Evolutionary conservation across 805 yeast species (phyloP).

Genomic region (Kodamaea jinghongensis): DNA sequence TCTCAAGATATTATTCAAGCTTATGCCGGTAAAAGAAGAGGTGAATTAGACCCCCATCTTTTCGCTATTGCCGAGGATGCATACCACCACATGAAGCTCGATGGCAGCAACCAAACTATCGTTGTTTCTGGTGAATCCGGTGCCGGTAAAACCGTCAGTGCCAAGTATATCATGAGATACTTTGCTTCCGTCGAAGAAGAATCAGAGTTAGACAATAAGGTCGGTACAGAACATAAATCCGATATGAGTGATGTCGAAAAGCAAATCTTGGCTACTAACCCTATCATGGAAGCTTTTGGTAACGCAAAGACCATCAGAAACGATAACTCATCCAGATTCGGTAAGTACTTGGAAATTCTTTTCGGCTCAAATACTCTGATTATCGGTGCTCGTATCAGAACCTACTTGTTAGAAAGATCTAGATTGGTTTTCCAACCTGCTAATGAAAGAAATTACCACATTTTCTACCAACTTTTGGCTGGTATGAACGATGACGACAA

Average conservation of each 20-base stretch:
- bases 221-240: slow-evolving; percentile 37
- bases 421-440: slow-evolving; percentile 90
- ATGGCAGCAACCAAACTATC: slow-evolving; percentile 84
- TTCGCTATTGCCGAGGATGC: slow-evolving; percentile 99
- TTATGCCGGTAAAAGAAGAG: slow-evolving; percentile 88
- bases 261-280: slow-evolving; percentile 94
- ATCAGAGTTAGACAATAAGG: slow-evolving; percentile 28
- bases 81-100: slow-evolving; percentile 88
- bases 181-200: slow-evolving; percentile 86
- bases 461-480: slow-evolving; percentile 82
- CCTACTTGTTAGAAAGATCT: slow-evolving; percentile 89
- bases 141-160: slow-evolving; percentile 97
- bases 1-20: slow-evolving; percentile 92
- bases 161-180: slow-evolving; percentile 95
- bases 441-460: slow-evolving; percentile 91
- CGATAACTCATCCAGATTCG: slow-evolving; percentile 96
- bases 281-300: slow-evolving; percentile 97
- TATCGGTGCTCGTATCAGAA: slow-evolving; percentile 92
- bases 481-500: slow-evolving; percentile 65
- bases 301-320: slow-evolving; percentile 97
- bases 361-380: slow-evolving; percentile 74
- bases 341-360: slow-evolving; percentile 89
- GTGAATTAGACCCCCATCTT: slow-evolving; percentile 94
- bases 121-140: slow-evolving; percentile 98
- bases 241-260: slow-evolving; percentile 91